phyloP scores from a whole-genome alignment of 2,329 filamentous ascomycete species.

The Cercospora sp. region DNA sequence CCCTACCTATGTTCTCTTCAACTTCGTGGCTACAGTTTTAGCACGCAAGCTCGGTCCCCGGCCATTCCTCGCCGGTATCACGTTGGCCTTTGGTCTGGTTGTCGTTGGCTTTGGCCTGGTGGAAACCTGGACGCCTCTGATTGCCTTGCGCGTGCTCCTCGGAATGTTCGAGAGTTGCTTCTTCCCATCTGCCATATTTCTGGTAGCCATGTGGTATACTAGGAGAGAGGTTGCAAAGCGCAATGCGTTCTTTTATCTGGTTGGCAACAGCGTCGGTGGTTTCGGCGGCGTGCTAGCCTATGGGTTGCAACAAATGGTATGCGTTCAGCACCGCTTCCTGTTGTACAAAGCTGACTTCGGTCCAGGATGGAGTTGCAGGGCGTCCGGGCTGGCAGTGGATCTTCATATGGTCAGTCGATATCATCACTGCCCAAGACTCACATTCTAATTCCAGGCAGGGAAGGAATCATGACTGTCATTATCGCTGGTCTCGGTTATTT shows the following conservation, averaged over 20 bases:
- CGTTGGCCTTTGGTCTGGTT: conserved; percentile 47
- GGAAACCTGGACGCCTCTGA: conserved; percentile 34
- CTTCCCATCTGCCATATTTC: conserved; percentile 10
- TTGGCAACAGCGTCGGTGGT: conserved; percentile 6
- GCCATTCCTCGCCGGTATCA: conserved; percentile 53
- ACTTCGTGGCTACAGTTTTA: conserved; percentile 46
- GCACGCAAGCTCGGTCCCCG: conserved; percentile 54
- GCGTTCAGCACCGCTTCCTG: not conserved
- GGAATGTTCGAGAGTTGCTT: conserved; percentile 38
- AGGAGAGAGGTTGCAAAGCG: conserved; percentile 8
- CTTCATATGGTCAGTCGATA: conserved; percentile 18
- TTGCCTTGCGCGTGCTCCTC: conserved; percentile 41
- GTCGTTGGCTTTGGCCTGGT: conserved; percentile 9
- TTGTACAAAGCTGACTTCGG: not conserved
- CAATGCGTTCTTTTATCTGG: conserved; percentile 12
- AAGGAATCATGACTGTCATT: conserved; percentile 5
- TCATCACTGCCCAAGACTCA: not conserved
- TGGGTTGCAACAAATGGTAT: conserved; percentile 8
- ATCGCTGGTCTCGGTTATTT: conserved; percentile 1
- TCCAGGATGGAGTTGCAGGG: conserved; percentile 1
- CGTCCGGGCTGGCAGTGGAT: not conserved
- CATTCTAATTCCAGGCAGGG: not conserved
- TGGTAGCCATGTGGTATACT: conserved; percentile 12
- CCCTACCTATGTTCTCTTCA: conserved; percentile 59
- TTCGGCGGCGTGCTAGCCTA: conserved; percentile 7